Percentiles rank a stretch among this genome's conserved stretches.
phyloP scores from a whole-genome alignment of 192 early-diverging fungal genomes.

The Coemansia sp. region DNA sequence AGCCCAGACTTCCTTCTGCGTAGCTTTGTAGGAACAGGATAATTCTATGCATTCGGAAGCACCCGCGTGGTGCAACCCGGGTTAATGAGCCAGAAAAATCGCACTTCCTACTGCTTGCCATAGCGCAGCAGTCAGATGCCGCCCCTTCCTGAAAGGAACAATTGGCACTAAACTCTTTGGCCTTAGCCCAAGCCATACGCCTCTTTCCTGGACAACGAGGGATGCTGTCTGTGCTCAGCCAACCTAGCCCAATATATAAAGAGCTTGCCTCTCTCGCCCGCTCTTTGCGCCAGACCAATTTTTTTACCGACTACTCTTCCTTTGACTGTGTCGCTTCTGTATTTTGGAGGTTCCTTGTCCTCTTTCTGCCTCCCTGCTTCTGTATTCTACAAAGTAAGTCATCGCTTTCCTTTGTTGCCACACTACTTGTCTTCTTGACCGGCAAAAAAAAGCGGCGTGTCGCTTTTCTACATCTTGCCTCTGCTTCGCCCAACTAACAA shows the following conservation, averaged over 20 bases:
- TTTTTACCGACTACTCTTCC: neutral
- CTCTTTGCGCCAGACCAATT: neutral
- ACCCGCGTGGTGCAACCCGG: neutral
- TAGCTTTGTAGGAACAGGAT: neutral
- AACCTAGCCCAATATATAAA: neutral
- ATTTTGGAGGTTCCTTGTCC: neutral
- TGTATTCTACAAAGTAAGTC: conserved; percentile 9
- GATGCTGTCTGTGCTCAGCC: neutral
- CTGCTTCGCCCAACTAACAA: neutral
- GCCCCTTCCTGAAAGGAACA: neutral
- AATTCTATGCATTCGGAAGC: neutral
- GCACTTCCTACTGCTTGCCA: neutral
- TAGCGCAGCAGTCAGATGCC: neutral
- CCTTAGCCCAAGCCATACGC: neutral
- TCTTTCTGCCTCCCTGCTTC: conserved; percentile 7
- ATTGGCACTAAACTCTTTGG: neutral
- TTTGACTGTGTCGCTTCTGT: conserved; percentile 1
- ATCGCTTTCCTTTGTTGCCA: neutral
- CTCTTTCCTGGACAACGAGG: neutral
- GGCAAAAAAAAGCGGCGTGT: neutral
- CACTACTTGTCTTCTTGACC: neutral
- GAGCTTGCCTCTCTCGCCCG: neutral
- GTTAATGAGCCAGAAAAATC: neutral
- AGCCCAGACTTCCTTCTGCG: neutral
- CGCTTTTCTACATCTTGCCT: neutral